A percentile compares a stretch with the other conserved stretches of the same genome.
Conservation (phyloP, 192 early-diverging fungal species). For the Chytriomyces confervae region DNA sequence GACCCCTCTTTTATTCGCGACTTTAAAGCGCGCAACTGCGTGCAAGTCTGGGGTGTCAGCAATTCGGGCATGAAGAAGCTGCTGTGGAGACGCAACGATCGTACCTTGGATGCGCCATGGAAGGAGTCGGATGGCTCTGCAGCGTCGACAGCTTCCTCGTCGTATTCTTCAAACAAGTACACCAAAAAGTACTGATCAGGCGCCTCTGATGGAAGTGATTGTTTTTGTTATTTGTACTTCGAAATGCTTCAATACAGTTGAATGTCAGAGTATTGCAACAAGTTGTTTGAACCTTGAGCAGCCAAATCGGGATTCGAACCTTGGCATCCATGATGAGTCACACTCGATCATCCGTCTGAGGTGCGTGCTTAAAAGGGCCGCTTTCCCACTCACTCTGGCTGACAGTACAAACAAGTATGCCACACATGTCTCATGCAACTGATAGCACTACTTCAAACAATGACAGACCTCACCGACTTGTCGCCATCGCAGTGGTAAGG, state of each 20-base stretch:
- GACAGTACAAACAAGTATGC: too few species aligned
- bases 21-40: constrained; percentile 84
- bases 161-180: background rate
- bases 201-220: too few species aligned
- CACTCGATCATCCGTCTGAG: background rate
- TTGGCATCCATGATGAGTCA: background rate
- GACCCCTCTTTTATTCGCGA: constrained; percentile 87
- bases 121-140: constrained; percentile 39
- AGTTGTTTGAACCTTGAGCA: background rate
- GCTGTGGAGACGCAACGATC: constrained; percentile 85
- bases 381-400: too few species aligned
- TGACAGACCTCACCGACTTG: background rate
- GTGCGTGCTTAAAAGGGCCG: background rate
- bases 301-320: background rate
- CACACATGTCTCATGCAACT: too few species aligned
- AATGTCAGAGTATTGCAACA: too few species aligned
- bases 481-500: background rate
- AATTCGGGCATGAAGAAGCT: constrained; percentile 76
- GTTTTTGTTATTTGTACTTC: too few species aligned
- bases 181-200: too few species aligned
- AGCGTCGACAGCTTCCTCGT: constrained; percentile 2
- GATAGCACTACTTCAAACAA: too few species aligned
- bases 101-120: constrained; percentile 68
- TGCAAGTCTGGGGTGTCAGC: constrained; percentile 76
- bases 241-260: too few species aligned